Conservation (phyloP, 1,284 basidiomycete genomes). For the Apiotrichum brassicae region DNA sequence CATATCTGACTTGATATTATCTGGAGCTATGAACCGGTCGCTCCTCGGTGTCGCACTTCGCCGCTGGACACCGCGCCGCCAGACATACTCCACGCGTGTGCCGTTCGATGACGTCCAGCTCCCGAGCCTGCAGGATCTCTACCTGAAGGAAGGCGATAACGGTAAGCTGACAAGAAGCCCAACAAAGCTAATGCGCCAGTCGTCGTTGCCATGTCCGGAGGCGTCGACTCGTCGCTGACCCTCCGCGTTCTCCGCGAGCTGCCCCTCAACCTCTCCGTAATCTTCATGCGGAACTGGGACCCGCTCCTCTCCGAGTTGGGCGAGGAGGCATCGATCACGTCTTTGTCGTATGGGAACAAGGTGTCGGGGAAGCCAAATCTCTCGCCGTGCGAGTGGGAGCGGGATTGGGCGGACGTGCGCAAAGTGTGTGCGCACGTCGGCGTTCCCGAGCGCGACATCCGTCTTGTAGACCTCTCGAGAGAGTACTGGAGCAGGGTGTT, state of each 20-base stretch:
- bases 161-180: constrained; percentile 42
- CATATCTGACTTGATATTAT: no score
- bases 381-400: constrained; percentile 89
- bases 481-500: constrained; percentile 89
- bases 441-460: constrained; percentile 57
- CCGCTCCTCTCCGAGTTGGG: constrained; percentile 35
- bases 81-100: neutral
- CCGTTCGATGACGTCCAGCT: constrained; percentile 6
- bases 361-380: constrained; percentile 54
- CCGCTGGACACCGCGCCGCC: neutral
- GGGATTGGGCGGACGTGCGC: constrained; percentile 87
- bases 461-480: constrained; percentile 65
- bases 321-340: neutral
- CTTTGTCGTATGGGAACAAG: constrained; percentile 6
- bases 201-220: constrained; percentile 88
- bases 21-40: neutral
- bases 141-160: constrained; percentile 52
- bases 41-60: neutral
- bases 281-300: constrained; percentile 96
- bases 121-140: constrained; percentile 25
- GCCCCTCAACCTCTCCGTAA: constrained; percentile 74
- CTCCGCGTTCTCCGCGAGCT: constrained; percentile 66
- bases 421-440: constrained; percentile 63
- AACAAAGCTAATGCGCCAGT: constrained; percentile 52
- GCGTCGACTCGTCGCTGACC: constrained; percentile 86